Evolutionary conservation across 371 early-diverging fungal species (phyloP), one percentile per base, ranked within the genome.

Genomic region (Blastocladiella emersonii): DNA sequence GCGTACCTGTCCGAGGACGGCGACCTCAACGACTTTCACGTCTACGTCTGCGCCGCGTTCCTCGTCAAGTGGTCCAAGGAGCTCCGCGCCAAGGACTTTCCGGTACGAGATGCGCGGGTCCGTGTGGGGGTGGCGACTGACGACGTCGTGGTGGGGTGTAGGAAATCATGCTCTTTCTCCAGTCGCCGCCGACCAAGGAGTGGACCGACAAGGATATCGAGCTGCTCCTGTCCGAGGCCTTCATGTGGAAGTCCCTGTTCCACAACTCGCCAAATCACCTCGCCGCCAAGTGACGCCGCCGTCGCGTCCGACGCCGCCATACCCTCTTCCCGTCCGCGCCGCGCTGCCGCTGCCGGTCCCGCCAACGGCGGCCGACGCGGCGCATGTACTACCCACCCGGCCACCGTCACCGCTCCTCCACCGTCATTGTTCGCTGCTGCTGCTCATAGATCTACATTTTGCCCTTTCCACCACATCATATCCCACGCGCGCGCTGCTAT

Each of bases 41-140:
- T 95, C 3, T 98, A 97, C 74, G 95, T 98, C 4, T 96, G 96
- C 68, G 98, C 95, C 1, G 92, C 98, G 13, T 91, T 99, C 67
- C 71, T 99, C 69, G 88, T 88, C 37, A 91, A 89, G 68, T 96
- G 92, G 90, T 86, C 89, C n/a, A 80, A 84, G 35, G 78, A 89
- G 65, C 72, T 99, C 64, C 77, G 76, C 62, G 78, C 81, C 62
- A 77, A 90, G 78, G 96, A 96, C 71, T 98, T 98, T 74, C 89
- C 88, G 57, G 72, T 72, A 63, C 7, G 63, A 15, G 2, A 4
- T 49, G 25, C n/a, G n/a, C n/a, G n/a, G n/a, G n/a, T n/a, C n/a
- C n/a, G n/a, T n/a, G n/a, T n/a, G n/a, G n/a, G n/a, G n/a, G n/a
- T n/a, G n/a, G n/a, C n/a, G n/a, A n/a, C n/a, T n/a, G n/a, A n/a